Conservation (phyloP, 306 rosid genomes). For the Mimosa bimucronata region DNA sequence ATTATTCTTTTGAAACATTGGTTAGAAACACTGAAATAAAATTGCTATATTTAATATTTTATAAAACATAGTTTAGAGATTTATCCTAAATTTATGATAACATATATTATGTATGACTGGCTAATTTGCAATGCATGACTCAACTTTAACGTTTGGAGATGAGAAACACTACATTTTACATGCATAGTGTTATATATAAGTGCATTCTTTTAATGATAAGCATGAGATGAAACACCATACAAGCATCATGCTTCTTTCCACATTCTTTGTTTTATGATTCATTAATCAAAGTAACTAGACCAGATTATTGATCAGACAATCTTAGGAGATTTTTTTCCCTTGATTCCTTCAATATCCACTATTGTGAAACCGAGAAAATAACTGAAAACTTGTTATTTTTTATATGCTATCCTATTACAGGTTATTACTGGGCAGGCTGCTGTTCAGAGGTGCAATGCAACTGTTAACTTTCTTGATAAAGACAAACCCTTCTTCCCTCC, state of each 20-base stretch:
- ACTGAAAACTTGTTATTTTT: neutral
- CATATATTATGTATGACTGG: neutral
- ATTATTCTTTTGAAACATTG: neutral
- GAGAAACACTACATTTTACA: neutral
- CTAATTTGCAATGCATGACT: neutral
- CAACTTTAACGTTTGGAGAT: neutral
- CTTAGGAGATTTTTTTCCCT: neutral
- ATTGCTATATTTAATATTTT: neutral
- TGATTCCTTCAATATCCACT: neutral
- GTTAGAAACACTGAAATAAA: neutral
- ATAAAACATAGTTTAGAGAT: neutral
- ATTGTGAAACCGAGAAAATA: neutral
- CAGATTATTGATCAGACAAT: slow-evolving; percentile 10
- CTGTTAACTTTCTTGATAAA: slow-evolving; percentile 58
- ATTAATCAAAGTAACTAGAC: slow-evolving; percentile 8
- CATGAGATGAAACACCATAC: neutral
- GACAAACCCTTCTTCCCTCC: slow-evolving; percentile 70
- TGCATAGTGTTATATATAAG: neutral
- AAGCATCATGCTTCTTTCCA: neutral
- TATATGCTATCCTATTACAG: slow-evolving; percentile 41
- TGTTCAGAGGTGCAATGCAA: slow-evolving; percentile 91
- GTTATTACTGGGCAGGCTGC: slow-evolving; percentile 84
- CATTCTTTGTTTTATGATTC: slow-evolving; percentile 11
- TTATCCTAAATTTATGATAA: neutral
- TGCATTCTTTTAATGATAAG: neutral